These are phyloP conservation scores for Zymoseptoria passerinii DNA, from an alignment of 2,329 filamentous ascomycete genomes.

Conservation along the genomic window DNA sequence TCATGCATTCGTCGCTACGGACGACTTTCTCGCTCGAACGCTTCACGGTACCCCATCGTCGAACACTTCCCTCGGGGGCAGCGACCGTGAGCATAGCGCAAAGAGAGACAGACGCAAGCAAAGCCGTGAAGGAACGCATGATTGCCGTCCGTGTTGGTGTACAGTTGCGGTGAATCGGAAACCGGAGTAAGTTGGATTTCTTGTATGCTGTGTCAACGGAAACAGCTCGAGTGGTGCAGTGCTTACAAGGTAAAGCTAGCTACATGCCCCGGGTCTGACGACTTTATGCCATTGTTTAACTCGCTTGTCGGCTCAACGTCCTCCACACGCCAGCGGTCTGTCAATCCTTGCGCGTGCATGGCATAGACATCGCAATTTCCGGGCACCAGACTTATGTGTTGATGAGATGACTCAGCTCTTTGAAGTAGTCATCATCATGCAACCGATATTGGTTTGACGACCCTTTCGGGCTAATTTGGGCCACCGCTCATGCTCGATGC, in stretches of 20 bases:
- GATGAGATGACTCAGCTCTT: not conserved
- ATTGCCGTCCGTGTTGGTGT: constrained; percentile 7
- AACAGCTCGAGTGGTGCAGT: not conserved
- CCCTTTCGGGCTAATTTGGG: not conserved
- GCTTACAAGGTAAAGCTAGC: not conserved
- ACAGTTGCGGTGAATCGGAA: constrained; percentile 1
- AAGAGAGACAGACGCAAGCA: constrained; percentile 11
- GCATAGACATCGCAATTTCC: not conserved
- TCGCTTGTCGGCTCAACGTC: not conserved
- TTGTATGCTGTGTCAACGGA: not conserved
- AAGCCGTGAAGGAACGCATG: constrained; percentile 18
- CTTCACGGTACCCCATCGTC: constrained; percentile 8
- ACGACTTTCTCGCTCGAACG: constrained; percentile 12
- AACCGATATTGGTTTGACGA: not conserved
- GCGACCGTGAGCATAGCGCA: constrained; percentile 9
- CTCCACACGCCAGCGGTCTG: not conserved
- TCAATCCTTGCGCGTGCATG: not conserved
- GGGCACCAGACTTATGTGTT: not conserved
- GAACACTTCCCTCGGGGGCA: constrained; percentile 2
- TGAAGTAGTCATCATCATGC: not conserved
- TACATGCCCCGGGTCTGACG: not conserved
- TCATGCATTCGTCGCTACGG: constrained; percentile 20
- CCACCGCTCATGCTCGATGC: not conserved
- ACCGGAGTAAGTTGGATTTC: not conserved
- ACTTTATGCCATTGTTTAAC: not conserved